Evolutionary conservation across 257 asterid species (phyloP).

Genomic region (Petunia secreta): DNA sequence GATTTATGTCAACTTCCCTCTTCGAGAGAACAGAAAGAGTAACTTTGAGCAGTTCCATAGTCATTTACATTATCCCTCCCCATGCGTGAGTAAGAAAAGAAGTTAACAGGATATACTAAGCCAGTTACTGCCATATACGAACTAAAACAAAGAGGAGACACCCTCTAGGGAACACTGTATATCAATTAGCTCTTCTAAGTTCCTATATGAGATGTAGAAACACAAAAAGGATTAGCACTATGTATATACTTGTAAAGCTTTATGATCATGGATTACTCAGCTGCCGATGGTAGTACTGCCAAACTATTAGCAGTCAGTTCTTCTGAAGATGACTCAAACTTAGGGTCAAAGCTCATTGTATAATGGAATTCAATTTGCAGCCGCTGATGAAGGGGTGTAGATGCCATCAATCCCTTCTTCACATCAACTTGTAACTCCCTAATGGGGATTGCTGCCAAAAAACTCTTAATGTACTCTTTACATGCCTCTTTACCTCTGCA

Average conservation of each 20-base stretch:
- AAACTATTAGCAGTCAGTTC: slow-evolving; percentile 21
- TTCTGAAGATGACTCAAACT: slow-evolving; percentile 20
- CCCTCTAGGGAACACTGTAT: background rate
- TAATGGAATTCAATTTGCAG: slow-evolving; percentile 48
- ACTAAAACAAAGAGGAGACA: background rate
- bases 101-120: background rate
- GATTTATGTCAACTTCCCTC: slow-evolving; percentile 13
- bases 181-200: slow-evolving; percentile 15
- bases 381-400: slow-evolving; percentile 43
- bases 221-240: slow-evolving; percentile 12
- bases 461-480: slow-evolving; percentile 45
- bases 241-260: slow-evolving; percentile 8
- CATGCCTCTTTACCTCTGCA: slow-evolving; percentile 30
- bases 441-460: slow-evolving; percentile 47
- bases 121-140: slow-evolving; percentile 1
- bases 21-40: background rate
- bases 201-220: slow-evolving; percentile 5
- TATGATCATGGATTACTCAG: slow-evolving; percentile 21
- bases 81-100: background rate
- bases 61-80: slow-evolving; percentile 16
- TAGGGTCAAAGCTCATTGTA: slow-evolving; percentile 26
- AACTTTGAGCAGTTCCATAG: slow-evolving; percentile 16
- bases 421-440: slow-evolving; percentile 42
- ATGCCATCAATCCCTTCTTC: slow-evolving; percentile 43
- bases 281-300: slow-evolving; percentile 25